Evolutionary conservation across 139 green algal genomes (phyloP).

Genomic region (Chlamydomonas eustigma): DNA sequence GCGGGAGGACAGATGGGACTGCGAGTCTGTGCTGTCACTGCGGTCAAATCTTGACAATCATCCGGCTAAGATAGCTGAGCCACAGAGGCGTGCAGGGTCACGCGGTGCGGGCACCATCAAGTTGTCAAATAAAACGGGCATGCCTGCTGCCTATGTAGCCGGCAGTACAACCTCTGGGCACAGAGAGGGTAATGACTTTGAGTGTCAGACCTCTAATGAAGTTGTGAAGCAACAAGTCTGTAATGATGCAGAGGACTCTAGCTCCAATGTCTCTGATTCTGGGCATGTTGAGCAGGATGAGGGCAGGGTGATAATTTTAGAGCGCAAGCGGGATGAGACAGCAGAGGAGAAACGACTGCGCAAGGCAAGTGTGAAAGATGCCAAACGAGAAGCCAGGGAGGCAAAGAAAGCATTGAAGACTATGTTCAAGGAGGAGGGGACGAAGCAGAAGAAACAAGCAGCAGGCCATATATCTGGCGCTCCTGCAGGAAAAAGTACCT

Average conservation of each 20-base stretch:
- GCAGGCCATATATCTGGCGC: conserved; percentile 13
- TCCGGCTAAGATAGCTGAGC: conserved; percentile 61
- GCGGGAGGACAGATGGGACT: conserved; percentile 74
- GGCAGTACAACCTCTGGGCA: neutral
- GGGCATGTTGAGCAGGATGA: neutral
- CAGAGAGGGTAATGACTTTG: too few species aligned
- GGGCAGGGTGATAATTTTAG: conserved; percentile 10
- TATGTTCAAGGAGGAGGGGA: conserved; percentile 67
- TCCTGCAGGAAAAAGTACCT: neutral
- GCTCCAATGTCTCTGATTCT: neutral
- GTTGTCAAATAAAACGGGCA: conserved; percentile 50
- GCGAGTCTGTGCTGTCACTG: conserved; percentile 78
- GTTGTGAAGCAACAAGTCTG: neutral
- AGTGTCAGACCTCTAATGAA: too few species aligned
- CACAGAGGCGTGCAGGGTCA: conserved; percentile 20
- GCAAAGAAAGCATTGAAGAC: conserved; percentile 81
- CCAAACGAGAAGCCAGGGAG: conserved; percentile 50
- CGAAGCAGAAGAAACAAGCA: conserved; percentile 46
- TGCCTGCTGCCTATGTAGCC: conserved; percentile 30
- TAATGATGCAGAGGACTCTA: neutral
- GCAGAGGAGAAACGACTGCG: conserved; percentile 72
- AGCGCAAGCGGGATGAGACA: conserved; percentile 66
- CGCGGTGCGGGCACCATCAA: conserved; percentile 29
- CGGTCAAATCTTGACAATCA: conserved; percentile 82
- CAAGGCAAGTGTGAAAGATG: conserved; percentile 81